Base-by-base conservation (phyloP, 768 basidiomycete species). In the Crepidotus variabilis region DNA sequence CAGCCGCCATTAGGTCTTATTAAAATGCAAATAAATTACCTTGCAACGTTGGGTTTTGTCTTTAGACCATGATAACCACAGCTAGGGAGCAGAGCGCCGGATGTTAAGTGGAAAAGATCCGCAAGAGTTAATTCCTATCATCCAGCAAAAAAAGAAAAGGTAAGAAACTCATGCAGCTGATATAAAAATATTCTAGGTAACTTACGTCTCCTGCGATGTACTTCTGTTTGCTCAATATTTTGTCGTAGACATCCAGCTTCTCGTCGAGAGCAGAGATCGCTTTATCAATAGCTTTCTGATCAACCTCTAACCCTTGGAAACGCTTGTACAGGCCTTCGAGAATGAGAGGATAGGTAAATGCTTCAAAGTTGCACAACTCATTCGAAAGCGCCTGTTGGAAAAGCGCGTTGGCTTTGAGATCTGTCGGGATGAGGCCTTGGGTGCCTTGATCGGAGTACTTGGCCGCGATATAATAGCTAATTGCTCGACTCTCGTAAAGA, bases 401-500 rank as follows among this genome's bases (percentile, higher is more conserved):
- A 10, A 75, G 59, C 14, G 73, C 78, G 21, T 65, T 60, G 22
- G 65, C 70, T 57, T 80, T 71, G 33, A 67, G 47, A n/a, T 74
- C 74, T 16, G 71, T 72, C 2, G 87, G 86, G 24, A 84, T 69
- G 33, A 88, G 74, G 6, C 35, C 54, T 11, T 67, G 56, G 5
- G 78, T 72, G 21, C 83, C 84, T 57, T 84, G 77, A 50, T 70
- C 57, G 6, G 77, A 63, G 61, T 83, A 82, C 66, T 86, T 87
- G 36, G 67, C 66, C 35, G 75, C 78, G 61, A 88, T 63, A 65
- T 88, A 90, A 13, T 82, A 78, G 36, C 64, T 67, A 57, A 88
- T 86, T 0, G 85, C 85, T 13, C 85, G 81, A 39, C 78, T 78
- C 62, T 87, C 85, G 66, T 78, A 87, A 23, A 90, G 61, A 55